A percentile compares a stretch with the other conserved stretches of the same genome.
Evolutionary conservation across 495 filamentous ascomycete genomes (phyloP).

Genomic region (Hypomontagnella monticulosa): DNA sequence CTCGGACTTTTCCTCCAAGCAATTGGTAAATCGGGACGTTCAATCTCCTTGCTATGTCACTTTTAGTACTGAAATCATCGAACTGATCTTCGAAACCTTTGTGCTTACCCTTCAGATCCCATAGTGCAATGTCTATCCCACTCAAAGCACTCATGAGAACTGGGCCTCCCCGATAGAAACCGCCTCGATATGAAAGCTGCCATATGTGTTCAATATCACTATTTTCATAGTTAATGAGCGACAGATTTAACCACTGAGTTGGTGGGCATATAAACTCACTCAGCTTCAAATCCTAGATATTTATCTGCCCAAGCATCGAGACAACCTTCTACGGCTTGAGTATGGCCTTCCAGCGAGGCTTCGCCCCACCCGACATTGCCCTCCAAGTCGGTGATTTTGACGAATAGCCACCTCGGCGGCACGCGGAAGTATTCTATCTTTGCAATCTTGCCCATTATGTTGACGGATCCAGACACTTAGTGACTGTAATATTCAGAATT

Average conservation of each 20-base stretch:
- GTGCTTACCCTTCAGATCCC: conserved; percentile 73
- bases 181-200: conserved; percentile 74
- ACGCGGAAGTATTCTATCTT: conserved; percentile 80
- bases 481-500: too few species aligned
- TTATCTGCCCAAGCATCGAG: conserved; percentile 71
- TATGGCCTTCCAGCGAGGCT: conserved; percentile 79
- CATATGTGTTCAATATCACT: conserved; percentile 86
- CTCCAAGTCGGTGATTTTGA: conserved; percentile 74
- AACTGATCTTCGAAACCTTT: neutral
- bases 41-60: conserved; percentile 57
- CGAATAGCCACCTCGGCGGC: conserved; percentile 80
- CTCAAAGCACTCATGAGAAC: conserved; percentile 84
- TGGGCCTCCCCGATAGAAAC: conserved; percentile 84
- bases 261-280: conserved; percentile 59
- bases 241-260: neutral
- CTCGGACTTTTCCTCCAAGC: conserved; percentile 77
- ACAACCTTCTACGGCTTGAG: conserved; percentile 77
- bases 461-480: too few species aligned
- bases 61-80: neutral
- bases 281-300: conserved; percentile 75
- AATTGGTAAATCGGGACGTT: conserved; percentile 78
- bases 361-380: conserved; percentile 80
- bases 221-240: neutral
- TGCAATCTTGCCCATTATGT: conserved; percentile 71
- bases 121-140: conserved; percentile 84